Conservation (phyloP, 1,284 basidiomycete species). For the Microbotryum violaceum region DNA sequence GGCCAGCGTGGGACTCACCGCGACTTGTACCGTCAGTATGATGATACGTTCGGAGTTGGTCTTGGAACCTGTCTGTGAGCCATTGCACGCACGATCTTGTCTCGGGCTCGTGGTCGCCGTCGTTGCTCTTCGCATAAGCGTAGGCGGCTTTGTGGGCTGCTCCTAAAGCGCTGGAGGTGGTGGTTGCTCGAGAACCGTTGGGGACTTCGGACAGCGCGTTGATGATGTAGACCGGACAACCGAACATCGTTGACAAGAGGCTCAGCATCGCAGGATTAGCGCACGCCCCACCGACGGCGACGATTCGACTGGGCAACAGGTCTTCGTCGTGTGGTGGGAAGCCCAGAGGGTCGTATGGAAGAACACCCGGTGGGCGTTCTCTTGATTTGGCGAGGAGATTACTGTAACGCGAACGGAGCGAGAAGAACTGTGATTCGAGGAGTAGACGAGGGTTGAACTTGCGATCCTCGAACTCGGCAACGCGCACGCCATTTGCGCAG, state of each 20-base stretch:
- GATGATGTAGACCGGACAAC: constrained; percentile 6
- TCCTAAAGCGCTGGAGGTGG: constrained; percentile 14
- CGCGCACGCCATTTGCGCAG: constrained; percentile 73
- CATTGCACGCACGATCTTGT: too few species aligned
- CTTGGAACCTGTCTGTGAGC: too few species aligned
- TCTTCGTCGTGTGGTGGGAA: background rate
- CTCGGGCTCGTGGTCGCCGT: background rate
- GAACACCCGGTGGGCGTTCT: background rate
- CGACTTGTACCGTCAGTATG: too few species aligned
- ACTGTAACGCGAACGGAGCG: background rate
- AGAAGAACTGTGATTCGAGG: constrained; percentile 15
- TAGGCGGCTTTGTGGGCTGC: constrained; percentile 27
- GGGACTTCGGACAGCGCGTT: background rate
- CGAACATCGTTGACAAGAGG: constrained; percentile 18
- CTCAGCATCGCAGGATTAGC: constrained; percentile 16
- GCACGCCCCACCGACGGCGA: constrained; percentile 9
- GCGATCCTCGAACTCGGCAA: constrained; percentile 72
- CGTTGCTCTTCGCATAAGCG: background rate
- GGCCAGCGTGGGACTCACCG: too few species aligned
- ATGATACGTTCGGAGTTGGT: too few species aligned
- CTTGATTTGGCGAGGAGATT: background rate
- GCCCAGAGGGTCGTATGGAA: constrained; percentile 3
- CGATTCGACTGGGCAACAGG: constrained; percentile 10
- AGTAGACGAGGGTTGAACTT: constrained; percentile 62
- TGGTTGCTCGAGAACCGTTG: background rate